These are phyloP conservation scores for Aspergillus wentii DNA, from an alignment of 495 filamentous ascomycete species.

Conservation along the genomic window DNA sequence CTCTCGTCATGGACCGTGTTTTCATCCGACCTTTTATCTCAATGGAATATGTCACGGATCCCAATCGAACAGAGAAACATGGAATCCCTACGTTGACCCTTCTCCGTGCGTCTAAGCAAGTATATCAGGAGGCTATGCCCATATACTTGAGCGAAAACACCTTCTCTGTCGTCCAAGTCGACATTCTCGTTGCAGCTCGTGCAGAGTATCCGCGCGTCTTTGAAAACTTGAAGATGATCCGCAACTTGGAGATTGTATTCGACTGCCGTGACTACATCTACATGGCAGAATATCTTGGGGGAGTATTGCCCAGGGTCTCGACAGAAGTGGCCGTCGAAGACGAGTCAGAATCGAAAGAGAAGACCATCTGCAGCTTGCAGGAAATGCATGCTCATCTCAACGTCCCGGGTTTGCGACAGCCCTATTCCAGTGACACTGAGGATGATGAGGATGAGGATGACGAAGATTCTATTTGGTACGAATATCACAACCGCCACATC, in stretches of 20 bases:
- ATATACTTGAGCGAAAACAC: constrained; percentile 13
- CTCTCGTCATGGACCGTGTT: constrained; percentile 6
- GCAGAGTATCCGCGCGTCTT: constrained; percentile 1
- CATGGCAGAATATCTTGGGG: constrained; percentile 1
- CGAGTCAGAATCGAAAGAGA: not conserved
- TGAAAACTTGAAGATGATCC: constrained; percentile 3
- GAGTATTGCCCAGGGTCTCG: not conserved
- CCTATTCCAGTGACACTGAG: no score
- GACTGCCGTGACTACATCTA: constrained; percentile 7
- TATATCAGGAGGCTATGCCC: constrained; percentile 11
- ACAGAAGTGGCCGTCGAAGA: not conserved
- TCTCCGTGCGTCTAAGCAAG: constrained; percentile 6
- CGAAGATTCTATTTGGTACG: no score
- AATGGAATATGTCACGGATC: constrained; percentile 2
- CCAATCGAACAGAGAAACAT: constrained; percentile 1
- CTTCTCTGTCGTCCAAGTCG: constrained; percentile 6
- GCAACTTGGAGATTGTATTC: constrained; percentile 8
- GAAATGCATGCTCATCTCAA: not conserved
- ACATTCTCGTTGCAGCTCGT: constrained; percentile 1
- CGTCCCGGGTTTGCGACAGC: no score
- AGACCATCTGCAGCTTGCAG: not conserved
- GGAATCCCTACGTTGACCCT: constrained; percentile 6
- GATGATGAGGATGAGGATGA: no score
- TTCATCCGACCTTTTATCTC: constrained; percentile 12
- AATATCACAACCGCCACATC: constrained; percentile 3